Conservation (phyloP, 2,329 filamentous ascomycete genomes). For the Colletotrichum siamense region DNA sequence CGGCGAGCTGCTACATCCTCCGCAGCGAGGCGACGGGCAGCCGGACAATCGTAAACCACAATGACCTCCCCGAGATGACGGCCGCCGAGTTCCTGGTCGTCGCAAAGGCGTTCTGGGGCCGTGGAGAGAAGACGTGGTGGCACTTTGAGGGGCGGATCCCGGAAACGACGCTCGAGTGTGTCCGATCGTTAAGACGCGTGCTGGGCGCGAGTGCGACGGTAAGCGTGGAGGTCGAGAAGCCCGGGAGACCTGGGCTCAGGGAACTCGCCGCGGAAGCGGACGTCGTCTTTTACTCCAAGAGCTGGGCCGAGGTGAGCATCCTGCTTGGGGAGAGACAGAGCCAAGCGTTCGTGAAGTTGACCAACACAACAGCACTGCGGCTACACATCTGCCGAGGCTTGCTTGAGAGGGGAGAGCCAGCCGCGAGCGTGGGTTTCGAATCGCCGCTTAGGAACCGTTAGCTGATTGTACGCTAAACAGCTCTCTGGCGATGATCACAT, state of each 20-base stretch:
- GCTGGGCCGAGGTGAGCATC: slow-evolving; percentile 69
- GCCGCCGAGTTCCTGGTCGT: slow-evolving; percentile 60
- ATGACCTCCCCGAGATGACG: slow-evolving; percentile 72
- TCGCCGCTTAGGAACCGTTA: background rate
- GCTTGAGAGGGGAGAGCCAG: slow-evolving; percentile 50
- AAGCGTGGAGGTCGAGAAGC: slow-evolving; percentile 78
- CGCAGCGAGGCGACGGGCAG: slow-evolving; percentile 63
- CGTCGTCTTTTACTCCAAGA: slow-evolving; percentile 75
- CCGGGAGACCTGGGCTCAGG: slow-evolving; percentile 62
- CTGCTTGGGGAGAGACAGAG: background rate
- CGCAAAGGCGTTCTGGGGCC: slow-evolving; percentile 39
- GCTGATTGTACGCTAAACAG: slow-evolving; percentile 30
- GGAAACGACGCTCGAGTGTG: slow-evolving; percentile 63
- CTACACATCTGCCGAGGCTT: slow-evolving; percentile 51
- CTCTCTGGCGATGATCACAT: slow-evolving; percentile 60
- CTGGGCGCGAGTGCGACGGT: slow-evolving; percentile 37
- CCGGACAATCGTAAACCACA: slow-evolving; percentile 75
- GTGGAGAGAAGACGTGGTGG: slow-evolving; percentile 60
- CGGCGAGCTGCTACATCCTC: slow-evolving; percentile 74
- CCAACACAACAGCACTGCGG: slow-evolving; percentile 30
- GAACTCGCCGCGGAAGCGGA: slow-evolving; percentile 68
- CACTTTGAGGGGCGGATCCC: slow-evolving; percentile 73
- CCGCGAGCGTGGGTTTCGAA: slow-evolving; percentile 49
- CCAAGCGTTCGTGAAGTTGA: background rate
- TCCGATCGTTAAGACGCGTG: slow-evolving; percentile 55